These are phyloP conservation scores for Pyronema omphalodes DNA, from an alignment of 495 filamentous ascomycete species.

Conservation along the genomic window DNA sequence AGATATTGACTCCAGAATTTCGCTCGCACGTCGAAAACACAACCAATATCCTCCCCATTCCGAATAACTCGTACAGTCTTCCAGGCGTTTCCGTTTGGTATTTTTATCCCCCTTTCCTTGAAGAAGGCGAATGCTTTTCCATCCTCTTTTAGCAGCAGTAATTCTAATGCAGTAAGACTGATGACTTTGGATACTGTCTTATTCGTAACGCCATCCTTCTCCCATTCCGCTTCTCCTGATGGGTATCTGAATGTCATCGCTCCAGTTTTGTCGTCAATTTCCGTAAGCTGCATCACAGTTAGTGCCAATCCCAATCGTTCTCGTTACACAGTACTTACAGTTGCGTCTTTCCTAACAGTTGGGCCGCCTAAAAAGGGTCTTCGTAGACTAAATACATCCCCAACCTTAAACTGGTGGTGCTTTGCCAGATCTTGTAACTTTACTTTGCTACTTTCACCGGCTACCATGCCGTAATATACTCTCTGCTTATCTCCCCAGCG, in stretches of 20 bases:
- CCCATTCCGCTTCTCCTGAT: constrained; percentile 10
- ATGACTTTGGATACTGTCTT: constrained; percentile 11
- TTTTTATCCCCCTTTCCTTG: not conserved
- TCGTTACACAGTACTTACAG: not conserved
- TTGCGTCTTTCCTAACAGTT: constrained; percentile 1
- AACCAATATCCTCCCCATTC: constrained; percentile 20
- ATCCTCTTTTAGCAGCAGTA: constrained; percentile 13
- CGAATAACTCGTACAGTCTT: constrained; percentile 18
- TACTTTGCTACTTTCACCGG: constrained; percentile 31
- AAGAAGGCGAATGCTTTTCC: constrained; percentile 2
- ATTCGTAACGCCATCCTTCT: constrained; percentile 5
- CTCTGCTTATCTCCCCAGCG: constrained; percentile 54
- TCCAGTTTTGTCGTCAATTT: constrained; percentile 10
- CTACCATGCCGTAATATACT: constrained; percentile 15
- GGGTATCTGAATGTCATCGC: constrained; percentile 18
- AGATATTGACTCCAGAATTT: constrained; percentile 17
- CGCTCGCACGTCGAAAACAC: constrained; percentile 17
- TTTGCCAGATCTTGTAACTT: constrained; percentile 31
- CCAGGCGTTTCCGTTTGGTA: constrained; percentile 23
- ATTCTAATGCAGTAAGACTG: constrained; percentile 15
- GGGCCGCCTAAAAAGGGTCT: constrained; percentile 6
- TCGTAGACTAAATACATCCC: constrained; percentile 31
- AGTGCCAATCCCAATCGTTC: not conserved
- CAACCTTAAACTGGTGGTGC: constrained; percentile 30
- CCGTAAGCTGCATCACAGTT: constrained; percentile 9